These are phyloP conservation scores for Microsporum canis DNA, from an alignment of 2,329 filamentous ascomycete genomes.

Conservation along the genomic window DNA sequence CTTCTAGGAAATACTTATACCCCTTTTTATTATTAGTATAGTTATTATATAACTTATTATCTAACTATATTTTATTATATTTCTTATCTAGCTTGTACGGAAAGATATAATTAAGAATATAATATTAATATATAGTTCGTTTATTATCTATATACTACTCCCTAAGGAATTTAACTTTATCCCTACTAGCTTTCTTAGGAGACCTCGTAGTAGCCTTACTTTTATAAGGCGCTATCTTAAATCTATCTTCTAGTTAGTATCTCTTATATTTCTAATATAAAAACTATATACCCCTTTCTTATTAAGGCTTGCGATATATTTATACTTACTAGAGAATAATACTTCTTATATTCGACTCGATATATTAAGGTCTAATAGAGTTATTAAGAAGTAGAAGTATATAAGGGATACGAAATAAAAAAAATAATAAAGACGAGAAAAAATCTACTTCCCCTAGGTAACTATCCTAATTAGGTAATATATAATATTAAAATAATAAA, in stretches of 20 bases:
- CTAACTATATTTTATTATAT: neutral
- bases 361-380: neutral
- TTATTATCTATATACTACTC: neutral
- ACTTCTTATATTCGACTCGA: neutral
- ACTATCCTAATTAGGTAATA: neutral
- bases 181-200: neutral
- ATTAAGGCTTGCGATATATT: neutral
- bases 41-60: neutral
- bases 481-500: neutral
- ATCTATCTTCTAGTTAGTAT: neutral
- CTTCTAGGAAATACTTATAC: neutral
- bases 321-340: neutral
- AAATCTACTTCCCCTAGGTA: neutral
- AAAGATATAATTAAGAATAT: neutral
- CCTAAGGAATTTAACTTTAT: neutral
- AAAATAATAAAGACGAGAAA: neutral
- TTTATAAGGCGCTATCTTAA: neutral
- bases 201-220: neutral
- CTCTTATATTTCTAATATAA: neutral
- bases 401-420: neutral
- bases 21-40: neutral
- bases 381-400: neutral
- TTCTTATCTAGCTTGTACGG: neutral
- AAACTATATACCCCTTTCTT: neutral
- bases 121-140: neutral